phyloP scores from a whole-genome alignment of 1,284 basidiomycete species.

The Thecaphora frezii region DNA sequence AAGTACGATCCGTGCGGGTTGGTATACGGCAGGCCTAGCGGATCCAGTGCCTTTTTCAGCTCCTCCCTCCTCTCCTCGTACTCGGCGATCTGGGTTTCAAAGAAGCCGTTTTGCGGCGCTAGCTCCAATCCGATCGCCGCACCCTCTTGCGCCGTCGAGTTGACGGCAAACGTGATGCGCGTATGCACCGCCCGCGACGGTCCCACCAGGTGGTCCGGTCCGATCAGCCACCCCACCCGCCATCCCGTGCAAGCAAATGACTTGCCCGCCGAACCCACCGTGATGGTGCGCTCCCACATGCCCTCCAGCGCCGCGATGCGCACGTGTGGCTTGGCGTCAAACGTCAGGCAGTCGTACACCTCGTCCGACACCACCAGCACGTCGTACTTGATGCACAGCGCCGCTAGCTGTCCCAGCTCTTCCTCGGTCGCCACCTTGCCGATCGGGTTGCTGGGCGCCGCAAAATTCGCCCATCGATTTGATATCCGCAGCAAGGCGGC shows the following conservation, averaged over 20 bases:
- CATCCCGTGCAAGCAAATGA: conserved; percentile 98
- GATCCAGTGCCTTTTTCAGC: conserved; percentile 77
- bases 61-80: conserved; percentile 79
- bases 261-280: conserved; percentile 75
- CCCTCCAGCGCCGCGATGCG: conserved; percentile 75
- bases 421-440: conserved; percentile 81
- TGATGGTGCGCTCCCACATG: conserved; percentile 96
- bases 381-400: conserved; percentile 86
- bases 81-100: conserved; percentile 74
- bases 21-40: conserved; percentile 76
- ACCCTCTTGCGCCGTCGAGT: conserved; percentile 78
- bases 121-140: conserved; percentile 64
- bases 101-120: conserved; percentile 76
- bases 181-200: conserved; percentile 87
- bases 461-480: too few relatives aligned
- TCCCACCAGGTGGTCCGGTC: conserved; percentile 76
- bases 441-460: conserved; percentile 72
- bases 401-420: conserved; percentile 82
- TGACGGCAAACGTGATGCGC: conserved; percentile 91
- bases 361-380: conserved; percentile 92
- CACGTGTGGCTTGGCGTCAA: conserved; percentile 82
- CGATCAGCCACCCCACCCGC: conserved; percentile 95
- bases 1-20: conserved; percentile 52
- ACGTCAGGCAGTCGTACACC: conserved; percentile 88
- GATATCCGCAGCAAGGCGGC: too few relatives aligned